Conservation (phyloP, 2,329 filamentous ascomycete genomes). For the Fusarium zealandicum region DNA sequence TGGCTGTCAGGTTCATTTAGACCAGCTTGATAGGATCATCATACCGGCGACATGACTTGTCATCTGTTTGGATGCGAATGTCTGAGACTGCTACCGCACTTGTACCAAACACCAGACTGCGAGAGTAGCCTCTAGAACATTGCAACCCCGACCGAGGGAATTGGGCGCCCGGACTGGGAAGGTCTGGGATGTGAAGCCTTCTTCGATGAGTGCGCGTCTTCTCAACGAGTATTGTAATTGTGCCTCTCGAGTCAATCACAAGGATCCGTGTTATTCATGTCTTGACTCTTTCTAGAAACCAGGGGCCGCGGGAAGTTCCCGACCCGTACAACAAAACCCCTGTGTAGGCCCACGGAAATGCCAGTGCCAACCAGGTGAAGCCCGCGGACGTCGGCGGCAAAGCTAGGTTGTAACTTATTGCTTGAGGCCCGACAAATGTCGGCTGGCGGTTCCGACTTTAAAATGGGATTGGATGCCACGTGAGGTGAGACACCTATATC, state of each 20-base stretch:
- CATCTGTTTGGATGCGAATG: conserved; percentile 6
- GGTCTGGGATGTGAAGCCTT: no score
- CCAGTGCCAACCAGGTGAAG: conserved; percentile 9
- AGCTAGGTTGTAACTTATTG: not conserved
- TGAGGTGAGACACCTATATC: conserved; percentile 31
- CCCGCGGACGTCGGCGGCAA: conserved; percentile 1
- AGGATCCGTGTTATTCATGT: conserved; percentile 2
- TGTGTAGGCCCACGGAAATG: conserved; percentile 22
- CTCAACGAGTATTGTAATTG: not conserved
- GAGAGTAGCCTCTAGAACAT: no score
- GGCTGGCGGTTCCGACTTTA: conserved; percentile 10
- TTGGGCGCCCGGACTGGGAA: no score
- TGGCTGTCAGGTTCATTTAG: conserved; percentile 24
- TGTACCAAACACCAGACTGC: no score
- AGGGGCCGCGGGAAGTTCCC: conserved; percentile 20
- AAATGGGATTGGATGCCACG: conserved; percentile 11
- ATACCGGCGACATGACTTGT: conserved; percentile 31
- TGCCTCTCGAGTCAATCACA: conserved; percentile 3
- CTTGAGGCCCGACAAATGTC: conserved; percentile 8
- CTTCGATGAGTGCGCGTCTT: not conserved
- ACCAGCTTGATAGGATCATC: conserved; percentile 16
- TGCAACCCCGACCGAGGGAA: no score
- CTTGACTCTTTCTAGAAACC: conserved; percentile 23
- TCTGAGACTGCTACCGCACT: not conserved
- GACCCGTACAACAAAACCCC: conserved; percentile 19